Evolutionary conservation across 2,329 filamentous ascomycete genomes (phyloP), one percentile per base, ranked within the genome.

Genomic region (Alternaria alternata): DNA sequence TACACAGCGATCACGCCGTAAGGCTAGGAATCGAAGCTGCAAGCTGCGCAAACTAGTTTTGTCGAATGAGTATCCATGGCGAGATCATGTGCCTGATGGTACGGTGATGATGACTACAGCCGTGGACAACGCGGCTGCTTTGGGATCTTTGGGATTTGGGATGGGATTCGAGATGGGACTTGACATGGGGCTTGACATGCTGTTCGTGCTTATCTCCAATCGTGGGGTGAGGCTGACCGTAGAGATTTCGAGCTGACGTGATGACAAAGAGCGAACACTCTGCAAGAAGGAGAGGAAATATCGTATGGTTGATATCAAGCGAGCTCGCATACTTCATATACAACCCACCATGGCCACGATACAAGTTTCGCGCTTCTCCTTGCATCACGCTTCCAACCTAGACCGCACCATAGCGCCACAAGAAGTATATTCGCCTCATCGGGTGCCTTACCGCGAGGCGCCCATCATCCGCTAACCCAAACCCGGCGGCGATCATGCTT

Each of bases 91-190:
- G n/a, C 61, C 57, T 5, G 59, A 43, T 4, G 66, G 66, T 12
- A 67, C 54, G 0, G 63, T 64, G 57, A 69, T 64, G 38, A 64
- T 68, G 32, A 69, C 63, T 12, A 69, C 59, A 1, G 63, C 66
- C 16, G 59, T 67, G 2, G 65, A 69, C 12, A 67, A 28, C 5
- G 66, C 66, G n/a, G 66, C 65, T 5, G 65, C 61, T 58, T 67
- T 67, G 8, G 62, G 63, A 36, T 63, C 59, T 57, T 67, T 66
- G 11, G 62, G 63, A 36, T 60, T 30, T 30, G 28, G 11, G 11
- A 30, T 30, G 9, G 28, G 28, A 11, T 5, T 61, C 16, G 63
- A 60, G 51, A 64, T 64, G 12, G 20, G 20, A 22, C 63, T 30
- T 12, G 28, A 30, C 0, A 30, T 30, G 3, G 28, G 28, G 11